Base-by-base conservation (phyloP, 352 stramenopile genomes). In the Bremia lactucae region DNA sequence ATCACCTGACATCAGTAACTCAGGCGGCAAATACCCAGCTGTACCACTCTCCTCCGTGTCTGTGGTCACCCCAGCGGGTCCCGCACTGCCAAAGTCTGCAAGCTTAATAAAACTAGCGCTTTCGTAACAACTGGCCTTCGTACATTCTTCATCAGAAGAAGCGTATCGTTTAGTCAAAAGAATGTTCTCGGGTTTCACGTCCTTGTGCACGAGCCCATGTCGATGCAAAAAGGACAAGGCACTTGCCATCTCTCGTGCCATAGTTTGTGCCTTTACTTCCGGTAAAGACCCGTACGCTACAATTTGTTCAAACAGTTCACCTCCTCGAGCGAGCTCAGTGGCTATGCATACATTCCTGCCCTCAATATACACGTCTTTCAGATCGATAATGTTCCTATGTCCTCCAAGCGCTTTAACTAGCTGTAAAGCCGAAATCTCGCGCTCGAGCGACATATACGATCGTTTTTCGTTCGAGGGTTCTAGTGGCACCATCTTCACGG, bases 271-370 rank as follows among this genome's bases (percentile, higher is more conserved):
- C 9, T 67, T 65, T 6, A 38, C n/a, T 48, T 91, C 78, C 0
- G 51, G 15, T 26, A 85, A 77, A 20, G 66, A 68, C n/a, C 78
- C 75, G 31, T 70, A 70, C 1, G 55, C 48, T 18, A 94, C 73
- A 34, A 97, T 86, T 31, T 89, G 62, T 39, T 96, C 83, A 50
- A 95, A 97, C 11, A 97, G 61, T 49, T 96, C 87, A 4, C 83
- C 84, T 43, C 88, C 88, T 13, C 59, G 65, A 10, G 84, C 74
- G 7, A 95, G 55, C 39, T 96, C 87, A 10, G 86, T 95, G 6
- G 96, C 76, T 24, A 96, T 55, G 41, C 67, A 90, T 20, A 96
- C 61, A 39, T 88, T 77, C 11, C 62, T 68, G 16, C 68, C 66
- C 35, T 88, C 69, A 9, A 86, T 66, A 50, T 87, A 95, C 19